phyloP scores from a whole-genome alignment of 2,329 filamentous ascomycete species.

The Fusarium oligoseptatum region DNA sequence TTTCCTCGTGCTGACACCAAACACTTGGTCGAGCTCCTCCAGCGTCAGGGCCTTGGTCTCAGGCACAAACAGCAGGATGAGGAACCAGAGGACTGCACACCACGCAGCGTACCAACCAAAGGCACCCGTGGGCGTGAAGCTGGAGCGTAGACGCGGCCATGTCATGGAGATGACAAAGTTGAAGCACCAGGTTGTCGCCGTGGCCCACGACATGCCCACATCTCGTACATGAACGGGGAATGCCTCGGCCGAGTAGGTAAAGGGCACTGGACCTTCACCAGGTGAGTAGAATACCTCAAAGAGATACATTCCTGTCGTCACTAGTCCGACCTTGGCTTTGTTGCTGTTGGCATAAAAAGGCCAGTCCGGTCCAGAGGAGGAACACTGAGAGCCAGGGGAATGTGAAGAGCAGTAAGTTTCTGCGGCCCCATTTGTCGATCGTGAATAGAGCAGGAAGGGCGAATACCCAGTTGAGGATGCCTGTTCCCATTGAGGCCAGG shows the following conservation, averaged over 20 bases:
- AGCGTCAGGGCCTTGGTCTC: conserved; percentile 35
- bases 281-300: neutral
- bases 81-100: neutral
- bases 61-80: neutral
- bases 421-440: conserved; percentile 1
- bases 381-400: neutral
- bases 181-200: conserved; percentile 4
- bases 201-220: conserved; percentile 7
- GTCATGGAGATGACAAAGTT: conserved; percentile 15
- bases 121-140: neutral
- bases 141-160: conserved; percentile 3
- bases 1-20: conserved; percentile 46
- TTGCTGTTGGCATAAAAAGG: neutral
- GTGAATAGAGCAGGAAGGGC: neutral
- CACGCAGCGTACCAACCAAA: conserved; percentile 2
- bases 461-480: neutral
- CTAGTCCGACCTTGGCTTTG: neutral
- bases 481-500: neutral
- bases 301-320: conserved; percentile 3
- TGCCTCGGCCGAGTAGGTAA: neutral
- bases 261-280: neutral
- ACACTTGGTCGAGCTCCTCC: conserved; percentile 51
- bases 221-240: conserved; percentile 5
- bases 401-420: neutral
- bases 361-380: neutral